phyloP scores from a whole-genome alignment of 2,329 filamentous ascomycete species.

The Exserohilum turcica region DNA sequence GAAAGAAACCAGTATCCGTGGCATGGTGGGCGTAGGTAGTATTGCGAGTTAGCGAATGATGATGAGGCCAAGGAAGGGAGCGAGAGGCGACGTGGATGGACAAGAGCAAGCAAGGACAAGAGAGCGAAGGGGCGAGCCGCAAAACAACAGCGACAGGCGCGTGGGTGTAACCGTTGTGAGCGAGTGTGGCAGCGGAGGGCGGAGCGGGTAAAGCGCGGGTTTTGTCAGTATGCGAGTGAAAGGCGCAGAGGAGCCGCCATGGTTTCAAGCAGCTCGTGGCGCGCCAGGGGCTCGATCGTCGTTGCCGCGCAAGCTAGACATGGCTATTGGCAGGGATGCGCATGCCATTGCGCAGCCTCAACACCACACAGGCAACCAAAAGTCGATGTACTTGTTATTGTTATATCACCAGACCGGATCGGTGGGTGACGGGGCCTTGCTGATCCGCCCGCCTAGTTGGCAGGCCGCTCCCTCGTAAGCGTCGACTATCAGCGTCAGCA shows the following conservation, averaged over 20 bases:
- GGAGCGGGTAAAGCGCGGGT: constrained; percentile 3
- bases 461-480: not conserved
- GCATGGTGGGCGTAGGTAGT: constrained; percentile 29
- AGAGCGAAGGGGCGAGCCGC: not conserved
- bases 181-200: constrained; percentile 2
- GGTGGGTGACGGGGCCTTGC: not conserved
- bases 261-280: constrained; percentile 26
- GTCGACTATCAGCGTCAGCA: not conserved
- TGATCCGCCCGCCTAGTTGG: not conserved
- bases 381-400: not conserved
- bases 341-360: constrained; percentile 18
- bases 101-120: no score
- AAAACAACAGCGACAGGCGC: not conserved
- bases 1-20: constrained; percentile 33
- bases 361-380: constrained; percentile 1
- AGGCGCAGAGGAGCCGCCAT: constrained; percentile 15
- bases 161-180: not conserved
- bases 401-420: not conserved
- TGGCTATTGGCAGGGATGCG: constrained; percentile 19
- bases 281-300: constrained; percentile 35
- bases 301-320: constrained; percentile 29
- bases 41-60: constrained; percentile 26
- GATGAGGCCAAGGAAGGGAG: constrained; percentile 1
- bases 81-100: not conserved
- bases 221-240: constrained; percentile 10